Base-by-base conservation (phyloP, 1,139 yeast genomes). In the Blastobotrys persicus region DNA sequence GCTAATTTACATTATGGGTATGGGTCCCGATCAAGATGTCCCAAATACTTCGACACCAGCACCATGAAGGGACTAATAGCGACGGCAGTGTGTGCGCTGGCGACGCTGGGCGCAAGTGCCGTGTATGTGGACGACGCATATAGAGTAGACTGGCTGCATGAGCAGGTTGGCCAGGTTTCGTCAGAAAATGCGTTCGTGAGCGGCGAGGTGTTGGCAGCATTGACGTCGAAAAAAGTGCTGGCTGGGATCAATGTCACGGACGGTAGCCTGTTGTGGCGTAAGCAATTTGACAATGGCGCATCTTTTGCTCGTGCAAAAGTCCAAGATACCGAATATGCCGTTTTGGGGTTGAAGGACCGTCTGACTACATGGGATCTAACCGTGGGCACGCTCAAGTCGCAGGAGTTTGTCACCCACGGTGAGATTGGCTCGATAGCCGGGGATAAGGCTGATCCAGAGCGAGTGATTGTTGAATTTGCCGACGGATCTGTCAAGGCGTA, bases 71-170 rank as follows among this genome's bases (percentile, higher is more conserved):
- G 20, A 16, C 31, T 43, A 11, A 7, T 43, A 26, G 20, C 45
- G 11, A 31, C 43, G 19, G 37, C 43, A 5, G 26, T 37, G 2
- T 14, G 12, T 4, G 43, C 43, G 6, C 31, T 20, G 43, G 26
- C 38, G 13, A 26, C 14, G 13, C 14, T 17, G 17, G 32, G 43
- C 5, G 46, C 43, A 5, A 9, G n/a, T 12, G 65, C 65, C 3
- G 64, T 64, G 26, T 65, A 50, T 44, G 51, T 54, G 7, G 69
- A 65, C 45, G 69, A 65, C 45, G 69, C 68, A 2, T 63, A 53
- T 47, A 56, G 51, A 11, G 58, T 60, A 7, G 69, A 65, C 47
- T 65, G 69, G 69, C 64, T 58, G 37, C 45, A 48, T 7, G 50
- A 48, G 11, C 54, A 55, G 7, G 42, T 65, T 12, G 69, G 69